Percentiles rank a stretch among this genome's conserved stretches.
phyloP scores from a whole-genome alignment of 1,139 yeast species.

The Hemisphaericaspora xylanilytica region DNA sequence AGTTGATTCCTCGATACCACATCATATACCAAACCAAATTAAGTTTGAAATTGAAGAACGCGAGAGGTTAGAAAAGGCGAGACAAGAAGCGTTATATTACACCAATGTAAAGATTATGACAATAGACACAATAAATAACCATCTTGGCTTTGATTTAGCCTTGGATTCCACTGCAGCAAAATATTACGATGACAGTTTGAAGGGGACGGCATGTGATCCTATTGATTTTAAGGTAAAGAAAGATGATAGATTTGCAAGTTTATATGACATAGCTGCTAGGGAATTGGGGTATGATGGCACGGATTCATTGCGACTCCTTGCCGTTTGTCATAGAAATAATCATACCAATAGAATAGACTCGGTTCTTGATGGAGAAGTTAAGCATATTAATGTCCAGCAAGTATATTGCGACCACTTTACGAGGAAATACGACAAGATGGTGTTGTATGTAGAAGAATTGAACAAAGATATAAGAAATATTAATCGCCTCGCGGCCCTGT shows the following conservation, averaged over 20 bases:
- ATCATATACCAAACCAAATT: slow-evolving; percentile 65
- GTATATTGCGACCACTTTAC: slow-evolving; percentile 42
- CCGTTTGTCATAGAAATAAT: slow-evolving; percentile 68
- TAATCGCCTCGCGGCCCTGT: slow-evolving; percentile 8
- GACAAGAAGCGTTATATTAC: slow-evolving; percentile 78
- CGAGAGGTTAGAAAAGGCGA: slow-evolving; percentile 55
- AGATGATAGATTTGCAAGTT: slow-evolving; percentile 50
- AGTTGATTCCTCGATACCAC: slow-evolving; percentile 53
- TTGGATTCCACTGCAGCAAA: slow-evolving; percentile 51
- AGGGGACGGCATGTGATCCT: slow-evolving; percentile 51
- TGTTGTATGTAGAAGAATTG: slow-evolving; percentile 47
- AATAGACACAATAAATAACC: slow-evolving; percentile 50
- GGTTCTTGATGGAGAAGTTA: slow-evolving; percentile 40
- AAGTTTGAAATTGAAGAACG: slow-evolving; percentile 58
- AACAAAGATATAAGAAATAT: slow-evolving; percentile 32
- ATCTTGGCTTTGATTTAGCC: slow-evolving; percentile 75
- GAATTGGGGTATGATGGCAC: slow-evolving; percentile 31
- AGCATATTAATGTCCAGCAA: slow-evolving; percentile 30
- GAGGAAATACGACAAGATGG: slow-evolving; percentile 44
- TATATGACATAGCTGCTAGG: slow-evolving; percentile 51
- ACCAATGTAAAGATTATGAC: slow-evolving; percentile 59
- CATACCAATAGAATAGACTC: slow-evolving; percentile 67
- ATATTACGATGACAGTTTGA: slow-evolving; percentile 48
- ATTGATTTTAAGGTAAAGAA: slow-evolving; percentile 53
- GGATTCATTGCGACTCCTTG: slow-evolving; percentile 54